Percentiles rank a stretch among this genome's conserved stretches.
Evolutionary conservation across 2,329 filamentous ascomycete genomes (phyloP).

Genomic region (Colletotrichum cuscutae): DNA sequence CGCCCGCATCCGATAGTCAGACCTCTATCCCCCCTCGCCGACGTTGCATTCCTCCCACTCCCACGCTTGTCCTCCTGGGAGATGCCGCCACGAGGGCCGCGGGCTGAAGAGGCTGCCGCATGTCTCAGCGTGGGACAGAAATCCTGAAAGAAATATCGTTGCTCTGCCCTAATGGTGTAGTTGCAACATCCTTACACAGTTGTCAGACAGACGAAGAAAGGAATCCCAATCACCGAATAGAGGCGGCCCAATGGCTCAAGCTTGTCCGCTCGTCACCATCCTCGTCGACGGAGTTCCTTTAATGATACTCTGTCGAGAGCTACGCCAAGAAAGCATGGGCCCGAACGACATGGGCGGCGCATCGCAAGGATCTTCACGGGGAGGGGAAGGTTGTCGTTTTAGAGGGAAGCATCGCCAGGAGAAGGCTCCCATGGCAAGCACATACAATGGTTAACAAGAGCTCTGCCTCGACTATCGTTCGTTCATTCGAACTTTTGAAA

Average conservation of each 20-base stretch:
- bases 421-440: background rate
- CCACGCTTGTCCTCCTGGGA: constrained; percentile 2
- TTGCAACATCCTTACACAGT: background rate
- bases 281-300: background rate
- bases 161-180: background rate
- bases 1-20: constrained; percentile 6
- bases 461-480: background rate
- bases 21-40: background rate
- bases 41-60: constrained; percentile 8
- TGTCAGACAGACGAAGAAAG: background rate
- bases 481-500: background rate
- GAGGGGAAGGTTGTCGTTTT: background rate
- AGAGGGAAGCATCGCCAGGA: background rate
- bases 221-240: background rate
- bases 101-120: constrained; percentile 32
- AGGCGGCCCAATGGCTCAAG: constrained; percentile 5
- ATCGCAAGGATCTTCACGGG: background rate
- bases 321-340: constrained; percentile 1
- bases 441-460: background rate
- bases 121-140: constrained; percentile 17
- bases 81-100: constrained; percentile 18
- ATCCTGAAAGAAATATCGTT: background rate
- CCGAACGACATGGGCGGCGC: background rate
- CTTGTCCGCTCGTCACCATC: constrained; percentile 3
- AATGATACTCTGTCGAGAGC: background rate